These are phyloP conservation scores for Aspergillus ochraceoroseus DNA, from an alignment of 2,329 filamentous ascomycete genomes.

Conservation along the genomic window DNA sequence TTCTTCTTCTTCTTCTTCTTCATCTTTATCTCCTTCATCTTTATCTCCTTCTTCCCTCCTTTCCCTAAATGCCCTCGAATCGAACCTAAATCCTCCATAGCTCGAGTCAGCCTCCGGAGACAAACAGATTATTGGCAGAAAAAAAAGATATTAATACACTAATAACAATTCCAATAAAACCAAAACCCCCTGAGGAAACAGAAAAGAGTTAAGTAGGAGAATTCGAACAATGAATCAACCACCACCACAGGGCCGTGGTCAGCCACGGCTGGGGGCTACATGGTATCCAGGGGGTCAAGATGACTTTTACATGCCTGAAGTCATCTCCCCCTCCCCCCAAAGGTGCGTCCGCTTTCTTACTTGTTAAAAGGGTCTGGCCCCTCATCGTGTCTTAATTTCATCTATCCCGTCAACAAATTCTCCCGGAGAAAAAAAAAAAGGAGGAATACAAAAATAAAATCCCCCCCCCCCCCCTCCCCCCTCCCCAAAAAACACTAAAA, in stretches of 20 bases:
- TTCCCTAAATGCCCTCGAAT: slow-evolving; percentile 10
- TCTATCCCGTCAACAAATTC: slow-evolving; percentile 9
- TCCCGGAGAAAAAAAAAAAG: slow-evolving; percentile 7
- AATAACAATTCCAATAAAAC: no score
- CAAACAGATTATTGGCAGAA: slow-evolving; percentile 15
- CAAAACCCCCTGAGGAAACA: no score
- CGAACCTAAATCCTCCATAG: slow-evolving; percentile 12
- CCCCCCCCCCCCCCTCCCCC: no score
- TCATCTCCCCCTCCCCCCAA: slow-evolving; percentile 66
- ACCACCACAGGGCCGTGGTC: slow-evolving; percentile 38
- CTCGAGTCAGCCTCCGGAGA: slow-evolving; percentile 10
- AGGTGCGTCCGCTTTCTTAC: slow-evolving; percentile 47
- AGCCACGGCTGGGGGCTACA: slow-evolving; percentile 53
- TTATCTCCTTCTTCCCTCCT: slow-evolving; percentile 6
- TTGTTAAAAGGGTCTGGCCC: slow-evolving; percentile 7
- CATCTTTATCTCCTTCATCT: slow-evolving; percentile 5
- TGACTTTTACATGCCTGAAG: slow-evolving; percentile 65
- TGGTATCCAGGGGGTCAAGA: slow-evolving; percentile 64
- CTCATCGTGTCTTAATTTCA: slow-evolving; percentile 6
- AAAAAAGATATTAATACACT: slow-evolving; percentile 12
- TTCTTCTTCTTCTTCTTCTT: slow-evolving; percentile 6
- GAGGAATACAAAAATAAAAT: slow-evolving; percentile 7
- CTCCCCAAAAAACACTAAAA: slow-evolving; percentile 2
- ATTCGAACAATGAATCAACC: slow-evolving; percentile 34
- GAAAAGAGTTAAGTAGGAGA: slow-evolving; percentile 13